Evolutionary conservation across 208 protist species (phyloP).

Genomic region (Porcisia deanei): DNA sequence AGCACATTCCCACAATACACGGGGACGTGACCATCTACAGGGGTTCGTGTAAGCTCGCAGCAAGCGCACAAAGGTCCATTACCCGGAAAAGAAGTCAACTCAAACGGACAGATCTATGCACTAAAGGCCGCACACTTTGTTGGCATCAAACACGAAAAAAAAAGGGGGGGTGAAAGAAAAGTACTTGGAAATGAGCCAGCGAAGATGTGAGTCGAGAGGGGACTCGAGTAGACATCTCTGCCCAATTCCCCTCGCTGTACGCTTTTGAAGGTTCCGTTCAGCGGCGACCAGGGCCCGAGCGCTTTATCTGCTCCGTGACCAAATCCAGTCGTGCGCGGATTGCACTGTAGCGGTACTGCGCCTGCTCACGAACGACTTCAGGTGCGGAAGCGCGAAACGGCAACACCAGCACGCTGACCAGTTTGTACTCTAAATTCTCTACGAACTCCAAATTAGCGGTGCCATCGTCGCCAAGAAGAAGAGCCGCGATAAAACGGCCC

Average conservation of each 20-base stretch:
- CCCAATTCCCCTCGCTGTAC: not conserved
- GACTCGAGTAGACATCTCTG: not conserved
- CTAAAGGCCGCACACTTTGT: not conserved
- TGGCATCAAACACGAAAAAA: not conserved
- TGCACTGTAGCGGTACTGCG: slow-evolving; percentile 93
- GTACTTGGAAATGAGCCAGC: not conserved
- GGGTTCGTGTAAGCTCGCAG: not conserved
- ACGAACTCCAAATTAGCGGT: slow-evolving; percentile 92
- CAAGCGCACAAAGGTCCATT: too few species aligned
- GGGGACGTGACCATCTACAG: not conserved
- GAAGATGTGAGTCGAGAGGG: not conserved
- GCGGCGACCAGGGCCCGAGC: slow-evolving; percentile 51
- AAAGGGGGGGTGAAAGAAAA: not conserved
- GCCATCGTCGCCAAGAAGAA: slow-evolving; percentile 85
- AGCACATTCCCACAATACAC: not conserved
- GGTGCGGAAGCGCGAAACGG: slow-evolving; percentile 88
- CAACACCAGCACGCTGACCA: slow-evolving; percentile 91
- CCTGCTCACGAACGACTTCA: slow-evolving; percentile 89
- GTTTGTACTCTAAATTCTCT: slow-evolving; percentile 95
- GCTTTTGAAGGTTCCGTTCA: slow-evolving; percentile 4
- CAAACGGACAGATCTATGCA: not conserved
- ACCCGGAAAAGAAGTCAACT: not conserved
- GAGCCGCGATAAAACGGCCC: slow-evolving; percentile 82
- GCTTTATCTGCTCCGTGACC: slow-evolving; percentile 91
- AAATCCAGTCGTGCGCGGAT: slow-evolving; percentile 84